Evolutionary conservation across 2,329 filamentous ascomycete genomes (phyloP).

Genomic region (Venturia asperata): DNA sequence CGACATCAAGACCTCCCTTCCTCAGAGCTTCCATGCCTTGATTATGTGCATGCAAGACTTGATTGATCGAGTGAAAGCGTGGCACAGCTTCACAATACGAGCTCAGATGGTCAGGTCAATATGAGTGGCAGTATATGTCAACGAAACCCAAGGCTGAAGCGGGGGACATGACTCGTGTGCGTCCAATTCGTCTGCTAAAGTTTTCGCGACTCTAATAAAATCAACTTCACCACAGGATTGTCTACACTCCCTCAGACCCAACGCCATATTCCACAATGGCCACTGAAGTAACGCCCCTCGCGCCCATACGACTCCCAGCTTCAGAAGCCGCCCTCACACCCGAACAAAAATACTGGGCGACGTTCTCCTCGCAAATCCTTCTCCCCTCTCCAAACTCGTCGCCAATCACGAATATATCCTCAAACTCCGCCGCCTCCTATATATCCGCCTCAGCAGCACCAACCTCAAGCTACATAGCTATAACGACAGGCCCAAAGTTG

Average conservation of each 20-base stretch:
- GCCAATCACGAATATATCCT: slow-evolving; percentile 78
- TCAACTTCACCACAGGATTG: background rate
- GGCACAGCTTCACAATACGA: too few relatives aligned
- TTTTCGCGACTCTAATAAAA: background rate
- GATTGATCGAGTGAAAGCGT: too few relatives aligned
- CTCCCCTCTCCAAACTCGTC: slow-evolving; percentile 86
- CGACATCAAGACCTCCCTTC: background rate
- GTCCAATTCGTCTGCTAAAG: background rate
- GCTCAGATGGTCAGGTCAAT: too few relatives aligned
- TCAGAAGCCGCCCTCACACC: slow-evolving; percentile 77
- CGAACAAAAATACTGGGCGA: slow-evolving; percentile 94
- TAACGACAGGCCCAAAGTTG: slow-evolving; percentile 88
- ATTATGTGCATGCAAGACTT: too few relatives aligned
- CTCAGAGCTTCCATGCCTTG: too few relatives aligned
- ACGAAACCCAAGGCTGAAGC: too few relatives aligned
- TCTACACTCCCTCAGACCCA: background rate
- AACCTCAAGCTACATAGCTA: slow-evolving; percentile 51
- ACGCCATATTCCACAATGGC: slow-evolving; percentile 54
- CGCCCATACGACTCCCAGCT: slow-evolving; percentile 73
- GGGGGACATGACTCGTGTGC: background rate
- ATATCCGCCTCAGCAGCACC: slow-evolving; percentile 31
- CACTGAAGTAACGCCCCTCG: slow-evolving; percentile 72
- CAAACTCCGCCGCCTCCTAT: slow-evolving; percentile 14
- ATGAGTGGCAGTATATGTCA: too few relatives aligned
- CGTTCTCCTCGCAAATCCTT: slow-evolving; percentile 84